Evolutionary conservation across 164 flowering plant species (phyloP).

Genomic region (Magnolia officinalis): DNA sequence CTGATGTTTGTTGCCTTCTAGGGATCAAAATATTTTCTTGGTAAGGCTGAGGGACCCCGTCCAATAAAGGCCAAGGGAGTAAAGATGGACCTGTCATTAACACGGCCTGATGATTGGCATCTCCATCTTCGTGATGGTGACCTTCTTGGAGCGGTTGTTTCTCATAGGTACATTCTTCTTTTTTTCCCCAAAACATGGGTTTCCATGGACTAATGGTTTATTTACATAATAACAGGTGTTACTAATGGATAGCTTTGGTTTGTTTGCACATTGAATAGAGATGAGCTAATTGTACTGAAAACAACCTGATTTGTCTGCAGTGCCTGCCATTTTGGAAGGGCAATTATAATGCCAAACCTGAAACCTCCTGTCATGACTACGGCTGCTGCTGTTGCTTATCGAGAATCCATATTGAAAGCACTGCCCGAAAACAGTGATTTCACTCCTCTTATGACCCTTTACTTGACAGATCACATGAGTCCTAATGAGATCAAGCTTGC

Average conservation of each 20-base stretch:
- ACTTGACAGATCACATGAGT: constrained; percentile 81
- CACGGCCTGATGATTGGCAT: constrained; percentile 96
- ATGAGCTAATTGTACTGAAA: not conserved
- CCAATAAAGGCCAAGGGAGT: constrained; percentile 20
- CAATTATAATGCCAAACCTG: constrained; percentile 91
- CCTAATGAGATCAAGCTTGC: constrained; percentile 90
- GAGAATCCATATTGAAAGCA: constrained; percentile 73
- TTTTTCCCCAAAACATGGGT: not conserved
- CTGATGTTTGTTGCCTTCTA: not conserved
- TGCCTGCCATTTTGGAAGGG: constrained; percentile 77
- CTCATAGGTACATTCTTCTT: constrained; percentile 54
- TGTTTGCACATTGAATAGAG: not conserved
- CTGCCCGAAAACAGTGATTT: constrained; percentile 58
- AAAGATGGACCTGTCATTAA: constrained; percentile 71
- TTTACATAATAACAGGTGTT: not conserved
- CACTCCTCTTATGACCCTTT: constrained; percentile 92
- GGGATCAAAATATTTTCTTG: constrained; percentile 18
- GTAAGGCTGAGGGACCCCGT: constrained; percentile 22
- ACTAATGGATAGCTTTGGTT: not conserved
- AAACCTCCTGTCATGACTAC: constrained; percentile 88
- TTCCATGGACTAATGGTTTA: not conserved
- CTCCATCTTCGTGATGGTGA: constrained; percentile 95
- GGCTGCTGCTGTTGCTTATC: constrained; percentile 77
- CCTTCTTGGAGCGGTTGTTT: constrained; percentile 67
- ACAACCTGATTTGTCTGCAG: constrained; percentile 32